phyloP scores from a whole-genome alignment of 2,329 filamentous ascomycete species.

The Ophiobolus disseminans region DNA sequence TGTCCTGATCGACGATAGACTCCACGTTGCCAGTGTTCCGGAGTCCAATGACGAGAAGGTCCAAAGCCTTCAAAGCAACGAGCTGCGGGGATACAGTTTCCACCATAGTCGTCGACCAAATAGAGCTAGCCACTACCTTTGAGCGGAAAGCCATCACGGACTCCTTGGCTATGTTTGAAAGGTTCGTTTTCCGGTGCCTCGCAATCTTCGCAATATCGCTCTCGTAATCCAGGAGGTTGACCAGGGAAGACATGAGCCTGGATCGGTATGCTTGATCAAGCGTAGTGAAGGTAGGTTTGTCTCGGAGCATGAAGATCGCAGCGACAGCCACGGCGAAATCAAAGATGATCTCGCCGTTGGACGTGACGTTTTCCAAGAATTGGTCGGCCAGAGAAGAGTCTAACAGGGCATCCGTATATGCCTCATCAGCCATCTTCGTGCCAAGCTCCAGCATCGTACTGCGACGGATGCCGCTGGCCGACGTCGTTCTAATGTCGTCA shows the following conservation, averaged over 20 bases:
- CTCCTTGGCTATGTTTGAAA: slow-evolving; percentile 69
- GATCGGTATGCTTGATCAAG: slow-evolving; percentile 64
- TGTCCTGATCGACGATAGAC: slow-evolving; percentile 53
- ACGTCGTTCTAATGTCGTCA: slow-evolving; percentile 63
- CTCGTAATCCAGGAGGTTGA: slow-evolving; percentile 59
- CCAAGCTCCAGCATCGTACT: slow-evolving; percentile 64
- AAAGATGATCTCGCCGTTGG: slow-evolving; percentile 51
- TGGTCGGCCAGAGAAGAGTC: slow-evolving; percentile 75
- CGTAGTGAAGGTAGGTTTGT: slow-evolving; percentile 66
- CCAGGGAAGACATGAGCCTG: slow-evolving; percentile 63
- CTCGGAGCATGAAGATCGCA: slow-evolving; percentile 68
- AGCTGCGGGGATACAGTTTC: slow-evolving; percentile 66
- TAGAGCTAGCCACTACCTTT: slow-evolving; percentile 58
- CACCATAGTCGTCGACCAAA: slow-evolving; percentile 67
- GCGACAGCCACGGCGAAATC: slow-evolving; percentile 70
- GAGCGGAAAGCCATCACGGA: slow-evolving; percentile 64
- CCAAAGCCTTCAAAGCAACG: slow-evolving; percentile 69
- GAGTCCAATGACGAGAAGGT: slow-evolving; percentile 62
- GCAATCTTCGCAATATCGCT: slow-evolving; percentile 67
- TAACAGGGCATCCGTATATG: slow-evolving; percentile 73
- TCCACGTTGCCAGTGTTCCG: slow-evolving; percentile 57
- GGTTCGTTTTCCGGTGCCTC: slow-evolving; percentile 70
- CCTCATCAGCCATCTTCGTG: slow-evolving; percentile 62
- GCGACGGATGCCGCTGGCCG: slow-evolving; percentile 53
- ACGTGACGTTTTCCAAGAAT: slow-evolving; percentile 68